Percentiles rank a stretch among this genome's conserved stretches.
Evolutionary conservation across 2,329 filamentous ascomycete genomes (phyloP).

Genomic region (Davidsoniella neocaledoniae): DNA sequence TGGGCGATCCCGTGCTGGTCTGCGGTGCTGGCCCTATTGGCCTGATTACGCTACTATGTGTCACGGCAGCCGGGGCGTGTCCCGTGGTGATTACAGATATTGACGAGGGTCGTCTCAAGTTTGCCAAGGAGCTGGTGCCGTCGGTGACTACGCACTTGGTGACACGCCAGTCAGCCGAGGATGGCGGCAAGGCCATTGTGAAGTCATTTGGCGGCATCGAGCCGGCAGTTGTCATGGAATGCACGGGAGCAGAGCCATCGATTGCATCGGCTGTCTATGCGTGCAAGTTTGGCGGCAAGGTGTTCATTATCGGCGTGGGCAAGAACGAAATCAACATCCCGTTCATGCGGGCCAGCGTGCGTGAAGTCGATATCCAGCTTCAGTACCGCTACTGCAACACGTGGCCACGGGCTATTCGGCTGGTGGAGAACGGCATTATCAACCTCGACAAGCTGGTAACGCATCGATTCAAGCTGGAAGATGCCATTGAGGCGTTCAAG

Average conservation of each 20-base stretch:
- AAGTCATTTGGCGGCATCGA: constrained; percentile 59
- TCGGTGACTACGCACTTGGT: constrained; percentile 69
- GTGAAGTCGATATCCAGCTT: constrained; percentile 88
- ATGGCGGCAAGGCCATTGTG: constrained; percentile 52
- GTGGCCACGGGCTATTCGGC: constrained; percentile 81
- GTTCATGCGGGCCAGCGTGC: constrained; percentile 81
- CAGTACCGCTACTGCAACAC: constrained; percentile 95
- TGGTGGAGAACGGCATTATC: constrained; percentile 71
- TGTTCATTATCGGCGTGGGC: constrained; percentile 91
- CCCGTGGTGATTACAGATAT: constrained; percentile 93
- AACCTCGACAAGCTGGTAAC: constrained; percentile 72
- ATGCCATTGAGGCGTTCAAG: constrained; percentile 78
- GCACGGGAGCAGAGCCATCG: constrained; percentile 85
- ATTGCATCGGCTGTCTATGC: constrained; percentile 77
- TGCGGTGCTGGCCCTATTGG: constrained; percentile 93
- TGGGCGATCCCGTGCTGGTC: constrained; percentile 77
- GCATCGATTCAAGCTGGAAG: constrained; percentile 70
- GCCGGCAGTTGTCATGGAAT: constrained; percentile 72
- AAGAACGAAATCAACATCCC: constrained; percentile 91
- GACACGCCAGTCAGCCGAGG: constrained; percentile 46
- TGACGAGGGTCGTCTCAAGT: constrained; percentile 66
- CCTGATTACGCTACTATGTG: constrained; percentile 72
- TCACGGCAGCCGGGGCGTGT: constrained; percentile 70
- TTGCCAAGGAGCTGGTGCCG: constrained; percentile 71
- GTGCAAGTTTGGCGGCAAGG: constrained; percentile 87